These are phyloP conservation scores for Lumnitzera racemosa DNA, from an alignment of 345 rosid species.

Conservation along the genomic window DNA sequence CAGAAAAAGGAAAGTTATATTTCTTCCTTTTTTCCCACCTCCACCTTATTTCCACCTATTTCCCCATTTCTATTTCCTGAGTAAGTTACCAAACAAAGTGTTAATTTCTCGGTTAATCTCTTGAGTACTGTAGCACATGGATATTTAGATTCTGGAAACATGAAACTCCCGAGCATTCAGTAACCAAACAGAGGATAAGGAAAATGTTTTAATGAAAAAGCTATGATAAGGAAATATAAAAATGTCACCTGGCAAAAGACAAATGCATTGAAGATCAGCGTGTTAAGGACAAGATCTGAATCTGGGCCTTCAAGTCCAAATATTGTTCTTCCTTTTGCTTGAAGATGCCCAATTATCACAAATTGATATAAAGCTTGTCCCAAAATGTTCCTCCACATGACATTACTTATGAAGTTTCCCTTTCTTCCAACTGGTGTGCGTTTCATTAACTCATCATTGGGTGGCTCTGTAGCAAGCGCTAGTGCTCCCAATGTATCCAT, in stretches of 20 bases:
- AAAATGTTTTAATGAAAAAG: not conserved
- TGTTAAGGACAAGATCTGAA: conserved; percentile 47
- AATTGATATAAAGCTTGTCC: conserved; percentile 83
- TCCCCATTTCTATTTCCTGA: too few relatives aligned
- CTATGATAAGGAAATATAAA: not conserved
- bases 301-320: conserved; percentile 48
- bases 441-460: conserved; percentile 58
- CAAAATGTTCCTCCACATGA: conserved; percentile 93
- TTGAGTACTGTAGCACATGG: too few relatives aligned
- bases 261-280: conserved; percentile 79
- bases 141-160: too few relatives aligned
- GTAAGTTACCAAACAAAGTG: too few relatives aligned
- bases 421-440: conserved; percentile 57
- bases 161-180: not conserved
- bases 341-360: conserved; percentile 52
- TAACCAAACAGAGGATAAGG: not conserved
- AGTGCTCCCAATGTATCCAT: conserved; percentile 88
- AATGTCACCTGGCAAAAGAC: conserved; percentile 81
- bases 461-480: conserved; percentile 85
- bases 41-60: too few relatives aligned
- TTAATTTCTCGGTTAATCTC: too few relatives aligned
- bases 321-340: conserved; percentile 46
- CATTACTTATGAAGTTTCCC: conserved; percentile 74
- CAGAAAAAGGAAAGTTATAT: too few relatives aligned
- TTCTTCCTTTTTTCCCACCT: too few relatives aligned